Evolutionary conservation across 371 early-diverging fungal species (phyloP), one percentile per base, ranked within the genome.

Genomic region (Conidiobolus incongruus): DNA sequence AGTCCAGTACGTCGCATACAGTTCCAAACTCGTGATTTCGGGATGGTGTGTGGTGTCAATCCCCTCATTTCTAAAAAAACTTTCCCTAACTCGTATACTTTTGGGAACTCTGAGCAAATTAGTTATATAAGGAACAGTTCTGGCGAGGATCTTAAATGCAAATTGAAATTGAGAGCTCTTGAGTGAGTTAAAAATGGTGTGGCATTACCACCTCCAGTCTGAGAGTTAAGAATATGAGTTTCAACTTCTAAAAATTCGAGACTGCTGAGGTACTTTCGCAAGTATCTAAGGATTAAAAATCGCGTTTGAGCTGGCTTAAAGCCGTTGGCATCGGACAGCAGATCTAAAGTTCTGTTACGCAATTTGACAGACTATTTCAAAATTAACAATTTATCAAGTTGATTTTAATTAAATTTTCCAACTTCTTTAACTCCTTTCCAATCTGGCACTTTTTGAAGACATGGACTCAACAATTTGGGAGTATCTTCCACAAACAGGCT

Each of bases 31-130:
- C 3, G 97, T 93, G 58, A 97, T 97, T 57, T 98, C 99, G 15
- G 99, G 99, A 50, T 94, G 96, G 49, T 98, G 99, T 29, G 86
- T 84, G 10, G 80, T 69, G 62, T 98, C 99, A 30, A 97, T 80
- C 4, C 93, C 93, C 61, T 98, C 99, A 53, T 98, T 98, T 43
- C 99, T n/a, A n/a, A 76, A 55, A 96, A 98, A 56, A 86, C 82
- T 55, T 83, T 84, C 30, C 98, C 98, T 36, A 97, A 72, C 60
- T 98, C 98, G 57, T 78, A 98, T 1, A 98, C 94, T 15, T 83
- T 66, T 36, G 92, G 85, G 11, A 91, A 49, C 8, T 98, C 97
- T 66, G 15, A 35, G 1, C 3, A 12, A 30, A 13, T n/a, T 12
- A 15, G 13, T 15, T 13, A 6, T 6, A 6, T 50, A 17, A 19